These are phyloP conservation scores for Oryza glaberrima DNA, from an alignment of 176 grass and related monocot genomes.

Conservation along the genomic window DNA sequence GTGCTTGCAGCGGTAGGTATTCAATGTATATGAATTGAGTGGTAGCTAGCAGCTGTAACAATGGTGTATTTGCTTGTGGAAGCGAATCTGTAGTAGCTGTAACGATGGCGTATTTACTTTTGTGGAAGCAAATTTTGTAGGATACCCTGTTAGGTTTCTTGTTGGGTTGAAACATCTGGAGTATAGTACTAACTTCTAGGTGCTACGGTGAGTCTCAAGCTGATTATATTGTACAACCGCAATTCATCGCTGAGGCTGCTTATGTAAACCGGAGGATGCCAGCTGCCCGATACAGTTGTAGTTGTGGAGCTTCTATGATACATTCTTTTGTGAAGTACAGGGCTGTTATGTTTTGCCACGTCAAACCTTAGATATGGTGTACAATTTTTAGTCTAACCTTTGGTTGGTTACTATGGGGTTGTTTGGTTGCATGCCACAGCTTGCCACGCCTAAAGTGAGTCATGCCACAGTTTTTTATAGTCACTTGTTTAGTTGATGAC, in stretches of 20 bases:
- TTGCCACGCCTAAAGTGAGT: too few relatives aligned
- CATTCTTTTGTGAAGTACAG: too few relatives aligned
- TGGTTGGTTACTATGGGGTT: too few relatives aligned
- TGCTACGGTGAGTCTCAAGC: slow-evolving; percentile 1
- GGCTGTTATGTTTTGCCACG: too few relatives aligned
- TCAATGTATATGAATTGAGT: background rate
- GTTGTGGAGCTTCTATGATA: too few relatives aligned
- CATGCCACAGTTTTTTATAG: too few relatives aligned
- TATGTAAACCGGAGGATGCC: too few relatives aligned
- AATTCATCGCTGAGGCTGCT: background rate
- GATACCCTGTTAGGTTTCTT: slow-evolving; percentile 29
- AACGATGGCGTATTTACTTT: slow-evolving; percentile 32
- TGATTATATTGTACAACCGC: background rate
- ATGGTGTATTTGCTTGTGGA: slow-evolving; percentile 37
- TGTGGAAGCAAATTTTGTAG: slow-evolving; percentile 20
- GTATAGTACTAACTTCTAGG: slow-evolving; percentile 20
- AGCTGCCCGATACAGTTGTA: too few relatives aligned
- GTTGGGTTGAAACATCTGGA: slow-evolving; percentile 2
- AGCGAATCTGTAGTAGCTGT: slow-evolving; percentile 12
- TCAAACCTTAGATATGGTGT: too few relatives aligned
- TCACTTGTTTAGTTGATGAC: too few relatives aligned
- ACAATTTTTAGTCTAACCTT: too few relatives aligned
- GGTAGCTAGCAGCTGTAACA: slow-evolving; percentile 33
- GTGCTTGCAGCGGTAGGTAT: slow-evolving; percentile 23
- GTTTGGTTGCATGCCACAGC: too few relatives aligned